Evolutionary conservation across 179 eudicot species (phyloP), one percentile per base, ranked within the genome.

Genomic region (Monotropa hypopitys): DNA sequence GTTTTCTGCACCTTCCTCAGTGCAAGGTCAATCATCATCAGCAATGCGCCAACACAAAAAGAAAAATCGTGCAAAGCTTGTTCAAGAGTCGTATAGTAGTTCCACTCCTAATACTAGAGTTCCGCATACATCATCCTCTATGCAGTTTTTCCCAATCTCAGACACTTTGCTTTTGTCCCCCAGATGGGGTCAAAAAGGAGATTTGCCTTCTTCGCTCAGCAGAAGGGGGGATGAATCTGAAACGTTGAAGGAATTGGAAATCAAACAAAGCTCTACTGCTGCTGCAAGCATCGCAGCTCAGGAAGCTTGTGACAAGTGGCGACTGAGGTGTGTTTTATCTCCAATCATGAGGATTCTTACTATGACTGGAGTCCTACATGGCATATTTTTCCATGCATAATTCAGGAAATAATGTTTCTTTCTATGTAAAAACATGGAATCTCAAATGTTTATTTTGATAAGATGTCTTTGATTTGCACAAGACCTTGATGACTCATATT

Each of bases 291-390:
- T 85, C 72, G 84, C 89, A 69, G 88, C 94, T 53, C 92, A 91
- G 81, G 91, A 93, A 84, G 88, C 92, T 73, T 96, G 98, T 89
- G 99, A 93, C 82, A 91, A 87, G 83, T 96, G 97, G 99, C 96
- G 97, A 83, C 71, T 86, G 74, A 88, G 99, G 99, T 96, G 81
- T 74, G 79, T 67, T 66, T 57, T 47, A 45, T 84, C 16, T 67
- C 75, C 53, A 49, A 20, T 51, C 43, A 72, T 18, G 5, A 66
- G 46, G 10, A 33, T 66, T 66, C 12, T 33, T 66, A 20, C 26
- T 66, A 26, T 51, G 67, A 61, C 35, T 61, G 67, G 67, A 61
- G 7, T 61, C 38, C 35, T 61, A 61, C 35, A 4, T 28, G 20
- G 18, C 38, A 28, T 61, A 4, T 61, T 61, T 13, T 13, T 57